Base-by-base conservation (phyloP, 2,329 filamentous ascomycete genomes). In the Sporothrix pseudoabietina region DNA sequence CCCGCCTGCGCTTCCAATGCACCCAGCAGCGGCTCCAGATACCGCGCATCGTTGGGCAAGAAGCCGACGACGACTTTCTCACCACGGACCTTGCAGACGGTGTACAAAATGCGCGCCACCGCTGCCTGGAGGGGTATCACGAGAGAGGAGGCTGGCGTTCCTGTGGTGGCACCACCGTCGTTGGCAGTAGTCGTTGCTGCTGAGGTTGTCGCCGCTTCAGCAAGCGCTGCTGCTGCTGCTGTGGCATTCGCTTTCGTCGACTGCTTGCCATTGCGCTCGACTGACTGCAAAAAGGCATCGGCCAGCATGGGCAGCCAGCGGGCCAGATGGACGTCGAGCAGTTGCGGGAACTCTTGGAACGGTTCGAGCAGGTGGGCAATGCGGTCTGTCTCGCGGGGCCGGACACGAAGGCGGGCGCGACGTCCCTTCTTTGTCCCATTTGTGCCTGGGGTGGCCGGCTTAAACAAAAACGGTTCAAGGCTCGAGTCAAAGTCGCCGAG, bases 321-420 rank as follows among this genome's bases (percentile, higher is more conserved):
- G 69, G 92, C 90, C 57, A 99, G 86, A 80, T 95, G 88, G 10
- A 93, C 89, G 82, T 99, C 96, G 35, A 99, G 87, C 54, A 98
- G 87, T 80, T 99, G 96, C 22, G 96, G 96, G 76, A 97, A 91
- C 84, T 98, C 94, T 85, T 98, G 95, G 77, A 98, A 99, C 1
- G 92, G 90, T 77, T 98, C 94, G 69, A 99, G 88, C 4, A 87
- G 80, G 84, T 73, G 74, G 39, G 76, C 75, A 54, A 78, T 74
- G 26, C 76, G 77, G 39, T 76, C 73, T 14, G 77, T 74, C 49
- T 78, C 78, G 32, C 77, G 72, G 14, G 12, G 5, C 19, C 76
- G 76, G 2, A 76, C 75, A 0, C 68, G 70, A 0, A 63, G 19
- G 2, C 74, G 75, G 30, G 74, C 73, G 1, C 6, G 1, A 3